These are phyloP conservation scores for Inga laurina DNA, from an alignment of 306 rosid species.

Conservation along the genomic window DNA sequence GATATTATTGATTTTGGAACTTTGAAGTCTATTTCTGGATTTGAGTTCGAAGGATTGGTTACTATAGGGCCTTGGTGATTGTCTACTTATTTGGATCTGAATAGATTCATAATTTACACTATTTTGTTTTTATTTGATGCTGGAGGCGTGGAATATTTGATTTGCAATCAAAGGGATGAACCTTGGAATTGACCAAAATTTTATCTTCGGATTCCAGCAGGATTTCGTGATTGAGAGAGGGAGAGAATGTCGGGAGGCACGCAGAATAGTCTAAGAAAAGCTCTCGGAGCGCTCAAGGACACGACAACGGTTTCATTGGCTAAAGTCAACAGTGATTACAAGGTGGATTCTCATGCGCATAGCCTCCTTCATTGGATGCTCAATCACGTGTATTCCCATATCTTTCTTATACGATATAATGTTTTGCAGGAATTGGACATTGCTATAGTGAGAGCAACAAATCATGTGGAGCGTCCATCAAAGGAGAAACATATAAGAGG, in stretches of 20 bases:
- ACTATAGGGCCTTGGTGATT: slow-evolving; percentile 22
- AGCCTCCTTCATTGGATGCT: slow-evolving; percentile 12
- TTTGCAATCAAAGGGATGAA: slow-evolving; percentile 16
- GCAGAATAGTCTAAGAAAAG: slow-evolving; percentile 90
- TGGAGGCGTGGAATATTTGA: slow-evolving; percentile 19
- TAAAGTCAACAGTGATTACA: slow-evolving; percentile 97
- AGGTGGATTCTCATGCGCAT: slow-evolving; percentile 49
- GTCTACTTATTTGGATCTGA: slow-evolving; percentile 53
- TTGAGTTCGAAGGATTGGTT: slow-evolving; percentile 13
- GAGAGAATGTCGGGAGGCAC: slow-evolving; percentile 82
- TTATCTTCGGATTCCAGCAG: slow-evolving; percentile 37
- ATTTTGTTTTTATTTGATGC: slow-evolving; percentile 29
- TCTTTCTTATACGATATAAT: slow-evolving; percentile 27
- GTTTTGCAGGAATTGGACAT: slow-evolving; percentile 88
- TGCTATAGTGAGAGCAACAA: slow-evolving; percentile 90
- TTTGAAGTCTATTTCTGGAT: slow-evolving; percentile 26
- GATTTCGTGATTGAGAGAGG: slow-evolving; percentile 49
- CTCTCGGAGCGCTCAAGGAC: slow-evolving; percentile 95
- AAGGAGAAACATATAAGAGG: slow-evolving; percentile 94
- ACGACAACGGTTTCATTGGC: slow-evolving; percentile 98
- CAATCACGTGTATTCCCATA: slow-evolving; percentile 5
- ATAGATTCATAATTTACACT: neutral
- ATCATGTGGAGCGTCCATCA: slow-evolving; percentile 92
- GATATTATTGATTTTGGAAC: neutral
- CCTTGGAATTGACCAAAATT: slow-evolving; percentile 23